Evolutionary conservation across 768 basidiomycete species (phyloP), one percentile per base, ranked within the genome.

Genomic region (Lenzites betulinus): DNA sequence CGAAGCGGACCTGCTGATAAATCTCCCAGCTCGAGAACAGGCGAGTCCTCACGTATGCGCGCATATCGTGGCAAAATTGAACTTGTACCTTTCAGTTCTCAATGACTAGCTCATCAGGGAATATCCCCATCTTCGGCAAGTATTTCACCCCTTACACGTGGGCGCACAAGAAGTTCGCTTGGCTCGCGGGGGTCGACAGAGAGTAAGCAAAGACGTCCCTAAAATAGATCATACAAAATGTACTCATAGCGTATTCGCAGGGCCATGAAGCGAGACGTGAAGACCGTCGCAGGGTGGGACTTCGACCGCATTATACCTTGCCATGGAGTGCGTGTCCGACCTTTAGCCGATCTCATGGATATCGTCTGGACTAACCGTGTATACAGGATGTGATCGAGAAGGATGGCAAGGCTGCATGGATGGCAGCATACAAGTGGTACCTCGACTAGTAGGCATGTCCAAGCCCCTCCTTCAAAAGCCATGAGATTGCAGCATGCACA

Each of bases 1-100:
- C 47, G 79, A 89, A 71, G 94, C 91, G 2, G 94, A 97, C 71
- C 76, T 95, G 44, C 71, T 95, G 2, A 83, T 93, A 77, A 95
- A 95, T 75, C 76, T 95, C 13, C 92, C 93, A 1, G 77, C 83
- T 4, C 86, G 71, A 2, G 93, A 95, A 73, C 92, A 94, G 75
- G 86, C 85, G 30, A 15, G 64, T 51, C 16, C 12, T 7, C 47
- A 16, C 3, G 13, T 15, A 38, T 18, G 46, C 46, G 36, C 33
- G 39, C 55, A 16, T 30, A 38, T 2, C 11, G 2, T 47, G 39
- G 8, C 35, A n/a, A 49, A 33, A 26, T 22, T n/a, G 41, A 53
- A 39, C 39, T 25, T 15, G 22, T 51, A 43, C 18, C 30, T 15
- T 18, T 15, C 30, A 79, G 78, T 79, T 79, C 62, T 77, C 77